phyloP scores from a whole-genome alignment of 768 basidiomycete genomes.

The Mycena venus region DNA sequence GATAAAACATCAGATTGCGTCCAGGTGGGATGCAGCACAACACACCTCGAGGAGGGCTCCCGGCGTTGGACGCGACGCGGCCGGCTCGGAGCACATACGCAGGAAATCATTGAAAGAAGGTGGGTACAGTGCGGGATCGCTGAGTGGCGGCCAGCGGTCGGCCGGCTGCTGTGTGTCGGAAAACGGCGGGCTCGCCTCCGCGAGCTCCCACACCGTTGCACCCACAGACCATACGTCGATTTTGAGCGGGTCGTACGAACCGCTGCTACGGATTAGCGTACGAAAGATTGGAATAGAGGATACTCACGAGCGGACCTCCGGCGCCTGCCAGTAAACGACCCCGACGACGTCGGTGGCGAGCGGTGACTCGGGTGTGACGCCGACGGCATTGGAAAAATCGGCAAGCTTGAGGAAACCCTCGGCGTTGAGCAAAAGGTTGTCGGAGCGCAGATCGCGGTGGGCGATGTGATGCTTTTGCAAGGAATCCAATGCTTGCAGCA shows the following conservation, averaged over 20 bases:
- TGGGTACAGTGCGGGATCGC: constrained; percentile 71
- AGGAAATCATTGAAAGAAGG: constrained; percentile 83
- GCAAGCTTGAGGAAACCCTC: constrained; percentile 82
- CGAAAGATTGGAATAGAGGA: not conserved
- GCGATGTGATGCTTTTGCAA: constrained; percentile 77
- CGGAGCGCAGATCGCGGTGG: constrained; percentile 88
- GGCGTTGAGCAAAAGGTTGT: constrained; percentile 81
- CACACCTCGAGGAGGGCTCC: constrained; percentile 71
- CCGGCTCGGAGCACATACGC: constrained; percentile 73
- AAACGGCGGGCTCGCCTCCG: constrained; percentile 82
- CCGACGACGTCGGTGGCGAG: constrained; percentile 72
- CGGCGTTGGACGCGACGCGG: constrained; percentile 67
- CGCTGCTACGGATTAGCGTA: constrained; percentile 52
- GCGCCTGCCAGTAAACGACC: constrained; percentile 89
- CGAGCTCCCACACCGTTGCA: constrained; percentile 88
- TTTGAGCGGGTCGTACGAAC: constrained; percentile 79
- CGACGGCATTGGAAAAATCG: constrained; percentile 85
- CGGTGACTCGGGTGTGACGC: constrained; percentile 64
- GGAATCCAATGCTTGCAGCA: constrained; percentile 75
- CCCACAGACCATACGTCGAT: constrained; percentile 88
- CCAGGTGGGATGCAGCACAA: not conserved
- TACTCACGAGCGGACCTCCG: constrained; percentile 80
- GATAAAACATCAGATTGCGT: not conserved
- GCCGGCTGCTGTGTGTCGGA: constrained; percentile 67
- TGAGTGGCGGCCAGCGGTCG: constrained; percentile 75